Base-by-base conservation (phyloP, 2,329 filamentous ascomycete species). In the Colletotrichum navitas region DNA sequence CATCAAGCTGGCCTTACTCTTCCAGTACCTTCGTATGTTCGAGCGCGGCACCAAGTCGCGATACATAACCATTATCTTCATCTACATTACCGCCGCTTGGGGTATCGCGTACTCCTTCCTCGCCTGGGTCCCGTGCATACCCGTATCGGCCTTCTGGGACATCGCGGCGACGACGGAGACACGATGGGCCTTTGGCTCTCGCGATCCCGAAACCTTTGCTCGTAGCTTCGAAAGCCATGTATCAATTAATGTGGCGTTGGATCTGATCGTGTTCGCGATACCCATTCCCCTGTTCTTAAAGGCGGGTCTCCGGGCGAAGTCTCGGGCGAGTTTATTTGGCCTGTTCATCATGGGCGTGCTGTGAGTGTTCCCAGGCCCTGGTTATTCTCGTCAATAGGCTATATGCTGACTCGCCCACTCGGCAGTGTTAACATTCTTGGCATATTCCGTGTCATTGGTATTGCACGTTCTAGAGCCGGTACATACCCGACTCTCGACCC, bases 401-500 rank as follows among this genome's bases (percentile, higher is more conserved):
- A 21, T 10, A 21, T 7, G 6, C 61, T 74, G 26, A 71, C 61
- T 63, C 24, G 16, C 26, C 1, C 36, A 26, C 78, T 76, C 21
- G 12, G 24, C 1, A 71, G 68, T 29, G 68, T 71, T 8, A 71
- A 71, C 32, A 47, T 71, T 5, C 54, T 71, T 18, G 65, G 68
- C 0, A 77, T 81, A 63, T 80, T 76, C 76, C 78, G 79, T 5
- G 73, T 82, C 0, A 72, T 78, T 61, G 76, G 67, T 65, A 77
- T 82, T 49, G 68, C 79, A 29, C 60, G 75, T 29, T 74, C 74
- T 49, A 73, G 77, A 26, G 79, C 79, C 3, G 78, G 73, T 1
- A 81, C 78, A 0, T 79, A 76, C 66, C 80, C 80, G 18, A 79
- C 80, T 0, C 60, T 78, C 3, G 80, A 82, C 66, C 80, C 80